These are phyloP conservation scores for Xylaria acuta DNA, from an alignment of 495 filamentous ascomycete genomes.

Conservation along the genomic window DNA sequence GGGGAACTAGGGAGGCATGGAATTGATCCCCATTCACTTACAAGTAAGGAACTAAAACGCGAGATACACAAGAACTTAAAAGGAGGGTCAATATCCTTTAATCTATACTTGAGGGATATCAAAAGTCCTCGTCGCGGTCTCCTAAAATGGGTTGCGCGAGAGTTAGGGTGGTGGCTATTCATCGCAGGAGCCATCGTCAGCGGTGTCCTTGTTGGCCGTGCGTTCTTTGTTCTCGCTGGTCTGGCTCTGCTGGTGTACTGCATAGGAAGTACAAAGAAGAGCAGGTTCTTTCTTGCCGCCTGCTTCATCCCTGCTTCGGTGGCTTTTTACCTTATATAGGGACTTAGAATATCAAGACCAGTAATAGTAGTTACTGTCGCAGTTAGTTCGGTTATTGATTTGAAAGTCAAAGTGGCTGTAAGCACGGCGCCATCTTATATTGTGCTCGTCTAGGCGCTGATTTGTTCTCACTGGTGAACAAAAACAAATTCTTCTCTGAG, in stretches of 20 bases:
- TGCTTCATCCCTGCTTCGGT: neutral
- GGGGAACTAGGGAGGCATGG: slow-evolving; percentile 24
- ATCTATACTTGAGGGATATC: slow-evolving; percentile 4
- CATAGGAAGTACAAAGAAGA: neutral
- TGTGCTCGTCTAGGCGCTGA: too few species aligned
- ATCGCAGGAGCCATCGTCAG: neutral
- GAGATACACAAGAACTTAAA: slow-evolving; percentile 22
- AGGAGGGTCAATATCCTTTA: slow-evolving; percentile 31
- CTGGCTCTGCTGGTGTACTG: neutral
- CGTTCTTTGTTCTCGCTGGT: neutral
- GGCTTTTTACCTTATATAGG: too few species aligned
- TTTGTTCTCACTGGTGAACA: too few species aligned
- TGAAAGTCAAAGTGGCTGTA: too few species aligned
- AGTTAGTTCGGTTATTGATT: too few species aligned
- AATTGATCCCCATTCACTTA: slow-evolving; percentile 24
- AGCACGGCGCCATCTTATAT: too few species aligned
- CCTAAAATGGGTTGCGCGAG: slow-evolving; percentile 9
- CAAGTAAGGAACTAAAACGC: slow-evolving; percentile 27
- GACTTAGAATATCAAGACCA: too few species aligned
- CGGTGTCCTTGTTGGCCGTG: neutral
- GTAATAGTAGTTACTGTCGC: too few species aligned
- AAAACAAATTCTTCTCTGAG: too few species aligned
- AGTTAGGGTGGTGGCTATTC: neutral
- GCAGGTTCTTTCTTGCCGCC: neutral
- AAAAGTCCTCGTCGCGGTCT: slow-evolving; percentile 18